Evolutionary conservation across 257 asterid species (phyloP).

Genomic region (Salvia hispanica): DNA sequence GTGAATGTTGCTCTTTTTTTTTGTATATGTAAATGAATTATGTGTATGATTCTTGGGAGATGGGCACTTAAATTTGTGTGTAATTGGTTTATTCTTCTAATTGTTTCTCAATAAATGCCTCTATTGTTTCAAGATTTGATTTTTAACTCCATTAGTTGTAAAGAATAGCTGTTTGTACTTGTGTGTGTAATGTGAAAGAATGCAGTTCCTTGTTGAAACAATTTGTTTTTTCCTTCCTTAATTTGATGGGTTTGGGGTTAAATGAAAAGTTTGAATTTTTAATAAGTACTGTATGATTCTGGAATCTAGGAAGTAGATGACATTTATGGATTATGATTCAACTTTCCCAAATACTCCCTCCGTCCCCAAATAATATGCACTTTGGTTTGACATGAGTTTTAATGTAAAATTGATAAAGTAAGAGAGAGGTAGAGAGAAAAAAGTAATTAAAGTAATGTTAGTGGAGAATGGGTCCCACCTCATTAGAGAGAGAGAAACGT

Average conservation of each 20-base stretch:
- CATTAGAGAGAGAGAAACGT: too few species aligned
- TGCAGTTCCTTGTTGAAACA: not conserved
- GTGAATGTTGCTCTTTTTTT: too few species aligned
- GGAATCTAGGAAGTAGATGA: not conserved
- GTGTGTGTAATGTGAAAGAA: not conserved
- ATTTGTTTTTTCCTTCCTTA: not conserved
- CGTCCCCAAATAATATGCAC: too few species aligned
- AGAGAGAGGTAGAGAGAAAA: too few species aligned
- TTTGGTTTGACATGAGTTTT: too few species aligned
- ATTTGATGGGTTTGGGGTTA: not conserved
- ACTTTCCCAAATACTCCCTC: not conserved
- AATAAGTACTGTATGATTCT: not conserved
- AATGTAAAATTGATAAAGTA: too few species aligned
- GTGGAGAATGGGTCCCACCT: too few species aligned
- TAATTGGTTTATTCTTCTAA: not conserved
- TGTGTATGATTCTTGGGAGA: not conserved
- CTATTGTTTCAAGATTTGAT: constrained; percentile 15
- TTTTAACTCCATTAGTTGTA: not conserved
- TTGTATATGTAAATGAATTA: too few species aligned
- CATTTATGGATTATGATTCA: constrained; percentile 9
- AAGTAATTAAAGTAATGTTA: too few species aligned
- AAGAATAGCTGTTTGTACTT: not conserved
- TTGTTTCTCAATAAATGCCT: not conserved
- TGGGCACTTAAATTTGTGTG: not conserved
- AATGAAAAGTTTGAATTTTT: not conserved